phyloP scores from a whole-genome alignment of 352 stramenopile genomes.

The Blastocystis sp. region DNA sequence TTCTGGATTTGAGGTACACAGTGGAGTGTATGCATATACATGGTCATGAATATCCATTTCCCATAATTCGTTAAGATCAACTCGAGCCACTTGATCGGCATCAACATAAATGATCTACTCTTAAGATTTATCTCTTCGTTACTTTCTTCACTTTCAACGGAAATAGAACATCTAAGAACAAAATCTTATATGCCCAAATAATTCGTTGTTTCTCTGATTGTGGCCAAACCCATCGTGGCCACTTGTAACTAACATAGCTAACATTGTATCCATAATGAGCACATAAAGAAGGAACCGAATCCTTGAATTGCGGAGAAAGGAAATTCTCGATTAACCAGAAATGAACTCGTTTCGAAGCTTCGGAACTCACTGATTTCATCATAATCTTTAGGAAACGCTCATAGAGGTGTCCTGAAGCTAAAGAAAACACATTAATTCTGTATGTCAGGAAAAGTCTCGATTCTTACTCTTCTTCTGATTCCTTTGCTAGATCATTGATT shows the following conservation, averaged over 20 bases:
- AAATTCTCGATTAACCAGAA: slow-evolving; percentile 99
- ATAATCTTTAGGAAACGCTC: slow-evolving; percentile 99
- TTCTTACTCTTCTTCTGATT: slow-evolving; percentile 39
- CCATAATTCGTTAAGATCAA: slow-evolving; percentile 96
- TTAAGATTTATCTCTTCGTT: not conserved
- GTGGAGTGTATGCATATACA: slow-evolving; percentile 95
- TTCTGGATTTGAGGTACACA: slow-evolving; percentile 87
- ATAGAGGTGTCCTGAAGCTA: slow-evolving; percentile 95
- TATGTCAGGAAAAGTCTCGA: slow-evolving; percentile 9
- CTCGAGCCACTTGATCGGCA: slow-evolving; percentile 95
- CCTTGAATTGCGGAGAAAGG: slow-evolving; percentile 94
- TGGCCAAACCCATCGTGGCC: slow-evolving; percentile 93
- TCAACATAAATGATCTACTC: slow-evolving; percentile 86
- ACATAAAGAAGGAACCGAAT: slow-evolving; percentile 47
- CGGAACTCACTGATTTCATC: slow-evolving; percentile 97
- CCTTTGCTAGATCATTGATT: not conserved
- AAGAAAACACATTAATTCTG: slow-evolving; percentile 94
- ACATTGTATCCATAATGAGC: slow-evolving; percentile 86
- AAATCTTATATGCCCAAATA: slow-evolving; percentile 99
- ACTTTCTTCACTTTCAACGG: slow-evolving; percentile 96
- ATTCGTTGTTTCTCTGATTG: slow-evolving; percentile 99
- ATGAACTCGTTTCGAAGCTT: slow-evolving; percentile 91
- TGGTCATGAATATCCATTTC: slow-evolving; percentile 92
- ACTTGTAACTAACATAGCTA: slow-evolving; percentile 99
- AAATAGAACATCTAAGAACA: slow-evolving; percentile 99